These are phyloP conservation scores for Boletus reticuloceps DNA, from an alignment of 768 basidiomycete genomes.

Conservation along the genomic window DNA sequence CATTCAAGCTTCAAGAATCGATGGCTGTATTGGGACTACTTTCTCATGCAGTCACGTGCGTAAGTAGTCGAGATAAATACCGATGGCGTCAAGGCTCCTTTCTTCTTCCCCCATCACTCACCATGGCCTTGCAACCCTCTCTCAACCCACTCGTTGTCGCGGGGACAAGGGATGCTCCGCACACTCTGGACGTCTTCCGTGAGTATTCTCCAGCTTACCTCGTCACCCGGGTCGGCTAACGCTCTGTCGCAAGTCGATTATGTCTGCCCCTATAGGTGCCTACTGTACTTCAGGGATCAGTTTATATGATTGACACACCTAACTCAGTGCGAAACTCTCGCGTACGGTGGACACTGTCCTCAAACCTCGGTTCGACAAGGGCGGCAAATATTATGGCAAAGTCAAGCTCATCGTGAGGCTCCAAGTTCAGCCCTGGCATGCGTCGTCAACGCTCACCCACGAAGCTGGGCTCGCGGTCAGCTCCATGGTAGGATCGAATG, in stretches of 20 bases:
- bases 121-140: slow-evolving; percentile 79
- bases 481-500: not conserved
- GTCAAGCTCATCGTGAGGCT: slow-evolving; percentile 70
- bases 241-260: slow-evolving; percentile 61
- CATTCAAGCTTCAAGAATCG: no score
- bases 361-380: slow-evolving; percentile 53
- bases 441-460: slow-evolving; percentile 67
- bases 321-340: slow-evolving; percentile 56
- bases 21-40: no score
- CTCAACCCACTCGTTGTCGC: slow-evolving; percentile 63
- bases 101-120: not conserved
- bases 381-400: slow-evolving; percentile 66
- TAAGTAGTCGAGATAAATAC: not conserved
- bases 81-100: not conserved
- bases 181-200: slow-evolving; percentile 81
- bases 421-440: slow-evolving; percentile 82
- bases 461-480: slow-evolving; percentile 81
- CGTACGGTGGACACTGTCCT: slow-evolving; percentile 57
- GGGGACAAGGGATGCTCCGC: slow-evolving; percentile 58
- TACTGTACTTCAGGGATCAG: not conserved
- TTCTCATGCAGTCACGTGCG: slow-evolving; percentile 1
- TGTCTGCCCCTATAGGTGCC: slow-evolving; percentile 79
- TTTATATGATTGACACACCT: not conserved
- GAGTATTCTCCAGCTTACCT: slow-evolving; percentile 23
- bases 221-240: not conserved